These are phyloP conservation scores for Epicoccum sorghinum DNA, from an alignment of 2,329 filamentous ascomycete genomes.

Conservation along the genomic window DNA sequence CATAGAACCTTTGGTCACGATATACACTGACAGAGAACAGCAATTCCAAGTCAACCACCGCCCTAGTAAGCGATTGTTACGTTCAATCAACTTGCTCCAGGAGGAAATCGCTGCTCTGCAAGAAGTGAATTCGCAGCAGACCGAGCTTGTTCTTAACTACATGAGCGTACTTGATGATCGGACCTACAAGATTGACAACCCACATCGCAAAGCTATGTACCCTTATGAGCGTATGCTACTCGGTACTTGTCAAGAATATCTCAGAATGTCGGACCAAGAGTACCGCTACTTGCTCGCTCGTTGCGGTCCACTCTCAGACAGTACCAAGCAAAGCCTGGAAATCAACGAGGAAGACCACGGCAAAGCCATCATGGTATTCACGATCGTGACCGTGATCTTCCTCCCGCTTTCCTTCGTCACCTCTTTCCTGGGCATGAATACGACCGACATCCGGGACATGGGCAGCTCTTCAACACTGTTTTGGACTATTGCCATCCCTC, in stretches of 20 bases:
- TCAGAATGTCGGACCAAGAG: conserved; percentile 30
- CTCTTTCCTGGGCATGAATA: conserved; percentile 52
- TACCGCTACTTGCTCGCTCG: conserved; percentile 31
- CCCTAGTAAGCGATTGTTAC: conserved; percentile 41
- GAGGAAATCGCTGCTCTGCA: conserved; percentile 37
- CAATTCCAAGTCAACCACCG: conserved; percentile 46
- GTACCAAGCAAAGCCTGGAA: conserved; percentile 42
- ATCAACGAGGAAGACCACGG: conserved; percentile 49
- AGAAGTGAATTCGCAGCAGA: conserved; percentile 36
- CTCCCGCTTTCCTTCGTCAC: conserved; percentile 54
- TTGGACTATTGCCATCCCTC: conserved; percentile 45
- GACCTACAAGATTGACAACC: conserved; percentile 29
- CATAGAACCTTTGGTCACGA: no score
- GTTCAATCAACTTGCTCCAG: conserved; percentile 41
- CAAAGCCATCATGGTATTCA: conserved; percentile 54
- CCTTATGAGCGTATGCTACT: conserved; percentile 33
- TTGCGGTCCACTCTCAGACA: conserved; percentile 39
- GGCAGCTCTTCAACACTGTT: conserved; percentile 47
- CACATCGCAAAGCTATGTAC: conserved; percentile 28
- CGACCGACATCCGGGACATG: conserved; percentile 51
- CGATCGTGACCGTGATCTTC: conserved; percentile 53
- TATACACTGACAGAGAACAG: conserved; percentile 22
- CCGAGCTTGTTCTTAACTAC: conserved; percentile 34
- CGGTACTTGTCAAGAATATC: conserved; percentile 27
- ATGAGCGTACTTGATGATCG: conserved; percentile 30